Evolutionary conservation across 2,329 filamentous ascomycete species (phyloP), one percentile per base, ranked within the genome.

Genomic region (Alternaria triticimaculans): DNA sequence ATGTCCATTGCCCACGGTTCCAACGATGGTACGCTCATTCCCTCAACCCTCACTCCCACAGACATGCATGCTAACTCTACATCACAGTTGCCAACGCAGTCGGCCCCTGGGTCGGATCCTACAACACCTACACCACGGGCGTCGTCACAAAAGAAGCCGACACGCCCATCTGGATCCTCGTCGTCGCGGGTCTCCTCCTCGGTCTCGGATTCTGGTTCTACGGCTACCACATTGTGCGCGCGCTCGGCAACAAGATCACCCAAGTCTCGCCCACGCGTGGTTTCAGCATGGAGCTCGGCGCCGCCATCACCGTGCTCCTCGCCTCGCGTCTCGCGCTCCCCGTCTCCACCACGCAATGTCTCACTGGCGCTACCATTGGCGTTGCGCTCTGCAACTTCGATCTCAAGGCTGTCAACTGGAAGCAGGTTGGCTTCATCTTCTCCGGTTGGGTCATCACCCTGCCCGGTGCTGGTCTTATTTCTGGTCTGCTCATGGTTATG

Each of bases 1-100:
- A 90, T 90, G 30, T 91, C 89, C 2, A 92, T 92, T 73, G 89
- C 90, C 2, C 90, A 91, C 79, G 89, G 89, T 25, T 88, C 88
- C 68, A 91, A 91, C 76, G 89, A 91, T 67, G 60, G 60, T 62
- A 45, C 49, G 60, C 15, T 9, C 3, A 23, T 2, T 18, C 2
- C 5, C n/a, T 2, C 1, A 8, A 20, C 4, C 3, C 4, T 2
- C 25, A 15, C 0, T 11, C 1, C 5, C 5, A 26, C 21, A 54
- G 4, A 51, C 25, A 30, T 0, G 6, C 23, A 15, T 12, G 23
- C 49, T 62, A 59, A 62, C 9, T 7, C 8, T 1, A 2, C 14
- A 5, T 14, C 11, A 18, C 20, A 62, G 86, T 91, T 23, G 82
- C 86, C 71, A 90, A 87, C 74, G 87, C 69, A 4, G 71, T 74